These are phyloP conservation scores for Phytophthora pluvialis DNA, from an alignment of 352 stramenopile genomes.

Conservation along the genomic window DNA sequence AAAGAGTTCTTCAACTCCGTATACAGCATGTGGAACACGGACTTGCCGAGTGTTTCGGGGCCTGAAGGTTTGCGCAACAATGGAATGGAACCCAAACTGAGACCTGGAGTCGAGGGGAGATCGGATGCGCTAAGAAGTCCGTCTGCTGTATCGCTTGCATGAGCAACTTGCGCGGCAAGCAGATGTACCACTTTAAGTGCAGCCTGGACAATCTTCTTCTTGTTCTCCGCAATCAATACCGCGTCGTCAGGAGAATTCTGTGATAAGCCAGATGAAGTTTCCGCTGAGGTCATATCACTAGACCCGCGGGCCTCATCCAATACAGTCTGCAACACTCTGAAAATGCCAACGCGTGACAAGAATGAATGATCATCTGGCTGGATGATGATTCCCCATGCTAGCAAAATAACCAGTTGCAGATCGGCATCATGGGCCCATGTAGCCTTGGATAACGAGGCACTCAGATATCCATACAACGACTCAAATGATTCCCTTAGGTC, in stretches of 20 bases:
- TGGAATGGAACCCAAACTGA: slow-evolving; percentile 73
- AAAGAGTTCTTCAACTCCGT: slow-evolving; percentile 89
- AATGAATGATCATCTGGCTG: slow-evolving; percentile 90
- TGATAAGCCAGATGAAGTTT: slow-evolving; percentile 22
- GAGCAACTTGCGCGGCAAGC: slow-evolving; percentile 87
- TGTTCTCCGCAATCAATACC: slow-evolving; percentile 48
- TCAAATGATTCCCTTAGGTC: slow-evolving; percentile 87
- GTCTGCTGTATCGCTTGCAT: slow-evolving; percentile 72
- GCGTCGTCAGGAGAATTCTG: slow-evolving; percentile 45
- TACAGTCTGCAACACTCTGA: slow-evolving; percentile 90
- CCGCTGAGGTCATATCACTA: slow-evolving; percentile 40
- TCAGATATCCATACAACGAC: slow-evolving; percentile 81
- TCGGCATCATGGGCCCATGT: slow-evolving; percentile 85
- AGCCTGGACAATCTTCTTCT: slow-evolving; percentile 88
- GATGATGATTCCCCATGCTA: slow-evolving; percentile 90
- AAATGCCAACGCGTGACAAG: slow-evolving; percentile 89
- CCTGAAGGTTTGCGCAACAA: slow-evolving; percentile 85
- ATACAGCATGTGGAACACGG: slow-evolving; percentile 92
- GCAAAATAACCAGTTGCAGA: slow-evolving; percentile 81
- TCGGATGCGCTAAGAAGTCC: slow-evolving; percentile 62
- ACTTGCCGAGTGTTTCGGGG: slow-evolving; percentile 89
- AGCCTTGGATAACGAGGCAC: slow-evolving; percentile 78
- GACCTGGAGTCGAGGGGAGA: slow-evolving; percentile 46
- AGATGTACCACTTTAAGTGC: slow-evolving; percentile 89
- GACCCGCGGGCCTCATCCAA: slow-evolving; percentile 82